phyloP scores from a whole-genome alignment of 495 filamentous ascomycete species.

The Penicillium robsamsonii region DNA sequence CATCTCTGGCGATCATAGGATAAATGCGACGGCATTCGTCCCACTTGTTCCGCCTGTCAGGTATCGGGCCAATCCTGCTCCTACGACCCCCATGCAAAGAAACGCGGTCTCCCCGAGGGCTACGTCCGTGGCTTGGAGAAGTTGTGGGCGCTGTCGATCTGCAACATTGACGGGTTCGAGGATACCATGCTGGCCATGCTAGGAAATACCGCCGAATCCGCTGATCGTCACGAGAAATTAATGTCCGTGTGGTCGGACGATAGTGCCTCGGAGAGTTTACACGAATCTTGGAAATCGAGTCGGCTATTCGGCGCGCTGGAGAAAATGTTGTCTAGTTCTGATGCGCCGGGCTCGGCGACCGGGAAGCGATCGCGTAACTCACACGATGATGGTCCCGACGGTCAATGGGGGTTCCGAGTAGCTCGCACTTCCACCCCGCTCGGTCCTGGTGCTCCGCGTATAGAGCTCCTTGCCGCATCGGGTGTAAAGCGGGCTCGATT shows the following conservation, averaged over 20 bases:
- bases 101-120: conserved; percentile 57
- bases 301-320: conserved; percentile 54
- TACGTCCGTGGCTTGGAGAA: conserved; percentile 48
- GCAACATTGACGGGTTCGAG: conserved; percentile 50
- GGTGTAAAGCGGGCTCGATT: conserved; percentile 33
- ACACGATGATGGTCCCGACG: conserved; percentile 26
- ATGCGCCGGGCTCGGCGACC: conserved; percentile 19
- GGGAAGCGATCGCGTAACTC: conserved; percentile 42
- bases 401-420: conserved; percentile 41
- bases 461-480: conserved; percentile 26
- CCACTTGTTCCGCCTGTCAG: conserved; percentile 62
- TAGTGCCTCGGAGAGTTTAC: conserved; percentile 49
- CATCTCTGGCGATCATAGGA: conserved; percentile 36
- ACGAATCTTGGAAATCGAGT: conserved; percentile 58
- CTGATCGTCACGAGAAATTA: conserved; percentile 31
- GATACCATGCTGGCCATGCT: conserved; percentile 47
- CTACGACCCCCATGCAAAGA: conserved; percentile 68
- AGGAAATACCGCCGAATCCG: conserved; percentile 38
- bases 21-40: conserved; percentile 67
- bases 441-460: conserved; percentile 30
- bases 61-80: conserved; percentile 60
- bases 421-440: conserved; percentile 32
- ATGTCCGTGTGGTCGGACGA: conserved; percentile 52
- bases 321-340: conserved; percentile 48
- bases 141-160: conserved; percentile 46